Evolutionary conservation across 106 monocot genomes (phyloP).

Genomic region (Platanthera zijinensis): DNA sequence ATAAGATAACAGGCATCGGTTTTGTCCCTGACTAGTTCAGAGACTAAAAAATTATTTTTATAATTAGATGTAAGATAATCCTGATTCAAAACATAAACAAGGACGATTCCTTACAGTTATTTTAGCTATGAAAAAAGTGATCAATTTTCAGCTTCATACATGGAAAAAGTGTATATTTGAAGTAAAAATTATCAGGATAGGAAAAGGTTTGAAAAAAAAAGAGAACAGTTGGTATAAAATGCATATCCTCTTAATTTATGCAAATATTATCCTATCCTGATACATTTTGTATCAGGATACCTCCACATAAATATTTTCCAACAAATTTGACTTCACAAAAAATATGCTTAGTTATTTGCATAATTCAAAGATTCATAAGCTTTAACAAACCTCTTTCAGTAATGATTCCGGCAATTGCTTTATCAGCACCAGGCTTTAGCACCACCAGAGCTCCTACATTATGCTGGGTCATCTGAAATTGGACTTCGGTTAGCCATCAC

Average conservation of each 20-base stretch:
- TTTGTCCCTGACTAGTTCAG: neutral
- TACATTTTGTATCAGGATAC: too few species aligned
- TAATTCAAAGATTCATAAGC: neutral
- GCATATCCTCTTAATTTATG: too few species aligned
- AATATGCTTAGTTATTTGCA: neutral
- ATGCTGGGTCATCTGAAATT: slow-evolving; percentile 87
- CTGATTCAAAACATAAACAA: neutral
- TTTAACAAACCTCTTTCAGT: slow-evolving; percentile 79
- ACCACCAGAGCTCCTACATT: slow-evolving; percentile 96
- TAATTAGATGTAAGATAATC: neutral
- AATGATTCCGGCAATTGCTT: slow-evolving; percentile 85
- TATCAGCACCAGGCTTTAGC: slow-evolving; percentile 64
- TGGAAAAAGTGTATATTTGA: neutral
- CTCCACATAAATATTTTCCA: neutral
- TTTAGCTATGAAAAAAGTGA: neutral
- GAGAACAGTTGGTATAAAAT: too few species aligned
- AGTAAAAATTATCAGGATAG: too few species aligned
- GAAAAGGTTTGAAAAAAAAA: too few species aligned
- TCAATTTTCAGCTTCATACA: neutral
- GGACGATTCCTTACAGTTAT: neutral
- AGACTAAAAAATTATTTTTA: neutral
- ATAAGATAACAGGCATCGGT: neutral
- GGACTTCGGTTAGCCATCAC: neutral
- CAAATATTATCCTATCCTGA: too few species aligned
- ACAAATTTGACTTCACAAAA: neutral